Base-by-base conservation (phyloP, 176 grass and related monocot genomes). In the Puccinellia tenuiflora region DNA sequence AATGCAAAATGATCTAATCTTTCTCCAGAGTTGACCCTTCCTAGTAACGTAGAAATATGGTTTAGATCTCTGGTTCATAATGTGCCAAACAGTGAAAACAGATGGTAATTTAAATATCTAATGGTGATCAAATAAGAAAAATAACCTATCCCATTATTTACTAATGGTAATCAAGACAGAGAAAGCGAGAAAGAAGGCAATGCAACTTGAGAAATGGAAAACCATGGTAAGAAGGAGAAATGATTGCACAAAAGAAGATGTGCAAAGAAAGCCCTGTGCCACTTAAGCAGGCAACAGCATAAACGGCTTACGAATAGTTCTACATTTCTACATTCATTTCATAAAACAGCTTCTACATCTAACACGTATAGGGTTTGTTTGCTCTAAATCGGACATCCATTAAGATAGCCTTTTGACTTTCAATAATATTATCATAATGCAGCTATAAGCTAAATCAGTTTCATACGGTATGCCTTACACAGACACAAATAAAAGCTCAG, bases 171-270 rank as follows among this genome's bases (percentile, higher is more conserved):
- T n/a, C n/a, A n/a, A n/a, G n/a, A n/a, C n/a, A n/a, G n/a, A n/a
- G n/a, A n/a, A n/a, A n/a, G n/a, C n/a, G n/a, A 79, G 72, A 51
- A 55, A 82, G 35, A 82, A 43, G 38, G 67, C 16, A 45, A 59
- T 45, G 5, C 17, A 20, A 59, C 24, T 43, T 72, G 25, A 45
- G 80, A 82, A 28, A 31, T 31, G 35, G 22, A 31, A 77, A 79
- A 79, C 2, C 18, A 45, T 72, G 80, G 35, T 57, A 59, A 82
- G 17, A 69, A 82, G 42, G 24, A 68, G 34, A 5, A 71, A 42
- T 14, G 22, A 72, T 45, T 43, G 52, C 80, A 82, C 39, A 21
- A 47, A 42, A 72, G 52, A 68, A 25, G 35, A 81, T 29, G 16
- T 15, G 51, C 31, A 52, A n/a, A n/a, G 53, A 20, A 67, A 34